phyloP scores from a whole-genome alignment of 441 rosid genomes.

The Populus hybrid region DNA sequence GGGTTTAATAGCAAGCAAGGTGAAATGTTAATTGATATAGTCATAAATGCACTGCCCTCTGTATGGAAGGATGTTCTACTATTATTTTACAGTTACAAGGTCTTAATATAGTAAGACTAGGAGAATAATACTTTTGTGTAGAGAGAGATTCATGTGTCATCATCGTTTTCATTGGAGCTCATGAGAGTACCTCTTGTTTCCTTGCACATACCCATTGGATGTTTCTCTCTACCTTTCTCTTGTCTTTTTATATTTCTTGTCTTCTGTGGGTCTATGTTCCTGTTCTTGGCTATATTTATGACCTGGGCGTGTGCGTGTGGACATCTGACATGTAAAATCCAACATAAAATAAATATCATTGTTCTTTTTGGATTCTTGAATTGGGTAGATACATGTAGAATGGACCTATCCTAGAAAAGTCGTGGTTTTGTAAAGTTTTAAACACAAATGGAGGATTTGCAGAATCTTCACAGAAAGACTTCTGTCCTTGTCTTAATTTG shows the following conservation, averaged over 20 bases:
- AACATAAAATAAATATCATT: constrained; percentile 2
- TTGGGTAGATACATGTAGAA: constrained; percentile 2
- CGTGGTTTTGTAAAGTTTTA: constrained; percentile 17
- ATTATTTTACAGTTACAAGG: constrained; percentile 36
- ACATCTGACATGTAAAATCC: constrained; percentile 9
- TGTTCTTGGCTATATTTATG: neutral
- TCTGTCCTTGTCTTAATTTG: constrained; percentile 18
- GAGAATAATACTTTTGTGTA: constrained; percentile 8
- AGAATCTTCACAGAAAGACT: constrained; percentile 20
- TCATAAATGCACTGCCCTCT: constrained; percentile 21
- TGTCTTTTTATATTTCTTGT: constrained; percentile 24
- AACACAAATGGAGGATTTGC: constrained; percentile 20
- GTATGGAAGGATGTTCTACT: constrained; percentile 16
- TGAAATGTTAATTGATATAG: constrained; percentile 20
- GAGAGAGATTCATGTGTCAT: constrained; percentile 14
- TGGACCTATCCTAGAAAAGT: constrained; percentile 26
- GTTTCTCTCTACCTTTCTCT: constrained; percentile 8
- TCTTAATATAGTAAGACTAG: constrained; percentile 27
- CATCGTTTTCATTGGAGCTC: constrained; percentile 27
- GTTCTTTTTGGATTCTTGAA: constrained; percentile 21
- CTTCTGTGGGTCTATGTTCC: neutral
- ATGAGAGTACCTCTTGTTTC: constrained; percentile 16
- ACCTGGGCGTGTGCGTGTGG: neutral
- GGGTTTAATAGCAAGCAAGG: constrained; percentile 27
- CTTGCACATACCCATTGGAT: constrained; percentile 13